These are phyloP conservation scores for Leptosphaerulina australis DNA, from an alignment of 2,329 filamentous ascomycete species.

Conservation along the genomic window DNA sequence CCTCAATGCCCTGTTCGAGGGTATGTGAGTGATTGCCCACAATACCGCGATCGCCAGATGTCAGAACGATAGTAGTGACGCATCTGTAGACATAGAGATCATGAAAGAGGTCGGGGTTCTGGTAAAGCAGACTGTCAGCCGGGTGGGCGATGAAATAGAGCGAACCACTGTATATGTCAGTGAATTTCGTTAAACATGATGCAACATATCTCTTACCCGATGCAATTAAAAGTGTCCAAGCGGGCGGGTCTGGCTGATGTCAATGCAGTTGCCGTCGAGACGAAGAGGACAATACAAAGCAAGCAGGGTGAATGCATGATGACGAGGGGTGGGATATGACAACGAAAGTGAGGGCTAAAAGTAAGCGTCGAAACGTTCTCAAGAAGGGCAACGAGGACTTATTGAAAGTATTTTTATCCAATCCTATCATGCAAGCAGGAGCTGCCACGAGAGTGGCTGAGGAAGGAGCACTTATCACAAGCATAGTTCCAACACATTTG, in stretches of 20 bases:
- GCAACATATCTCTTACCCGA: slow-evolving; percentile 3
- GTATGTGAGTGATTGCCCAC: slow-evolving; percentile 20
- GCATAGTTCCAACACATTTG: too few relatives aligned
- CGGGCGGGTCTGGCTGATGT: neutral
- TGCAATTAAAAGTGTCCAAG: slow-evolving; percentile 15
- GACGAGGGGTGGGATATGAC: neutral
- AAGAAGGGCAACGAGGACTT: too few relatives aligned
- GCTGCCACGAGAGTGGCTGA: neutral
- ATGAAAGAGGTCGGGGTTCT: slow-evolving; percentile 38
- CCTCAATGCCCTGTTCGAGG: slow-evolving; percentile 32
- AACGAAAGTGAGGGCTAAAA: neutral
- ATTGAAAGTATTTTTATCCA: too few relatives aligned
- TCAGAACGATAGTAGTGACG: slow-evolving; percentile 34
- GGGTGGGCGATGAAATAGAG: slow-evolving; percentile 39
- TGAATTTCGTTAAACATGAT: neutral
- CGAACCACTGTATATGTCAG: slow-evolving; percentile 22
- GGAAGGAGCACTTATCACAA: neutral
- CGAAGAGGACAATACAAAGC: neutral
- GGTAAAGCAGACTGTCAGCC: slow-evolving; percentile 35
- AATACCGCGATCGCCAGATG: slow-evolving; percentile 31
- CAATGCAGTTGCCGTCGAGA: neutral
- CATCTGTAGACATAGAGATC: slow-evolving; percentile 39
- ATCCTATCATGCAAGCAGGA: neutral
- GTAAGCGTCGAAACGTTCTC: too few relatives aligned
- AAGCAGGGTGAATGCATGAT: slow-evolving; percentile 1